These are phyloP conservation scores for Cynara cardunculus DNA, from an alignment of 129 eudicot species.

Conservation along the genomic window DNA sequence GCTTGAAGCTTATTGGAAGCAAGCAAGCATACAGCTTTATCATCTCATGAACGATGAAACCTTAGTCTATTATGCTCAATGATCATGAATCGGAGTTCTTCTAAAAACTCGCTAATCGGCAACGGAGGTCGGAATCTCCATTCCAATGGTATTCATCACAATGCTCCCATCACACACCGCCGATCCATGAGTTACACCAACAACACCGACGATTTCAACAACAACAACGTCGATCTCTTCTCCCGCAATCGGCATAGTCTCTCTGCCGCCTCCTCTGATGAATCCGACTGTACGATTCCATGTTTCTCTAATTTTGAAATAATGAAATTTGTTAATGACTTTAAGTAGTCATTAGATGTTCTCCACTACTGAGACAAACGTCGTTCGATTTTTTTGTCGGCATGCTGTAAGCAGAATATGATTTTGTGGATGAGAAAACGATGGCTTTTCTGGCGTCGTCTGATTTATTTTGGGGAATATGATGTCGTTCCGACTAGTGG, in stretches of 20 bases:
- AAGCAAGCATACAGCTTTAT: neutral
- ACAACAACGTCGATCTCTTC: conserved; percentile 56
- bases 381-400: neutral
- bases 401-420: neutral
- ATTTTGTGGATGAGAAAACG: neutral
- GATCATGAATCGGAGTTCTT: neutral
- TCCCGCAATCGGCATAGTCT: conserved; percentile 47
- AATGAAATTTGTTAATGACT: neutral
- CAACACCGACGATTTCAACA: conserved; percentile 1
- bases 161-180: neutral
- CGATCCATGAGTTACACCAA: neutral
- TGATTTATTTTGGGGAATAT: neutral
- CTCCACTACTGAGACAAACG: neutral
- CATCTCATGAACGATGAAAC: neutral
- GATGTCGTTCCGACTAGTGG: neutral
- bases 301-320: neutral
- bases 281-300: conserved; percentile 38
- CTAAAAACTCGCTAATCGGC: neutral
- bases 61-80: neutral
- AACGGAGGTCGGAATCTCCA: neutral
- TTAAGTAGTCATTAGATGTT: neutral
- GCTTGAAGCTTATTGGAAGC: conserved; percentile 1
- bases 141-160: neutral
- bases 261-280: conserved; percentile 17
- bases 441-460: neutral